Evolutionary conservation across 805 yeast species (phyloP).

Genomic region (Brettanomyces anomalus): DNA sequence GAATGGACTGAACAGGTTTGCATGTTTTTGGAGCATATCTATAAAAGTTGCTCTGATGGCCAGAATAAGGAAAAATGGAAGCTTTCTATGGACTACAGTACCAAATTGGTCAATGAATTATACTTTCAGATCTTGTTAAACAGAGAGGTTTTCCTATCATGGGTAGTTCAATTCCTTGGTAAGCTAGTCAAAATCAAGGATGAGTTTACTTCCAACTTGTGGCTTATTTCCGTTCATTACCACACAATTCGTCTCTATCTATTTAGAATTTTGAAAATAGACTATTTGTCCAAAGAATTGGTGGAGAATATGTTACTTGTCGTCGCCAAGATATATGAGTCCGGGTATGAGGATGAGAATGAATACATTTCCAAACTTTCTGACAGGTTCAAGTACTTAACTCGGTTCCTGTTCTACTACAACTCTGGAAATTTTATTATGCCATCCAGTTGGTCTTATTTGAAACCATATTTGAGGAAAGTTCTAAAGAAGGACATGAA

Average conservation of each 20-base stretch:
- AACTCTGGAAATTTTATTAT: constrained; percentile 55
- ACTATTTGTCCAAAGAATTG: constrained; percentile 53
- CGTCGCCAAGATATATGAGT: constrained; percentile 13
- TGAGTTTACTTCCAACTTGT: constrained; percentile 10
- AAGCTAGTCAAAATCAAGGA: constrained; percentile 9
- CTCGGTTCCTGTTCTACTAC: constrained; percentile 35
- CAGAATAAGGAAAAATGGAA: constrained; percentile 31
- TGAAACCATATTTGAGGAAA: constrained; percentile 40
- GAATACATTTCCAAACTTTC: constrained; percentile 13
- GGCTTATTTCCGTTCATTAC: constrained; percentile 24
- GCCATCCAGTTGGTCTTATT: constrained; percentile 51
- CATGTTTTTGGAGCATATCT: constrained; percentile 43
- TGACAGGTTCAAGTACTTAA: constrained; percentile 23
- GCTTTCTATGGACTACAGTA: constrained; percentile 46
- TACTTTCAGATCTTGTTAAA: constrained; percentile 65
- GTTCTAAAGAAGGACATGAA: constrained; percentile 27
- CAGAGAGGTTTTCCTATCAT: constrained; percentile 47
- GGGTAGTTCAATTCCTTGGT: constrained; percentile 48
- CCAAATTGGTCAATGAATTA: constrained; percentile 53
- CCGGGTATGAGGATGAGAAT: constrained; percentile 10
- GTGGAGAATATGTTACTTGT: constrained; percentile 45
- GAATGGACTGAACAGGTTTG: constrained; percentile 89
- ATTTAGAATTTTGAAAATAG: constrained; percentile 50
- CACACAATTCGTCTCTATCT: constrained; percentile 61
- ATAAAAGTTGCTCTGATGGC: constrained; percentile 8